Base-by-base conservation (phyloP, 2,329 filamentous ascomycete species). In the Macrophomina pseudophaseolina region DNA sequence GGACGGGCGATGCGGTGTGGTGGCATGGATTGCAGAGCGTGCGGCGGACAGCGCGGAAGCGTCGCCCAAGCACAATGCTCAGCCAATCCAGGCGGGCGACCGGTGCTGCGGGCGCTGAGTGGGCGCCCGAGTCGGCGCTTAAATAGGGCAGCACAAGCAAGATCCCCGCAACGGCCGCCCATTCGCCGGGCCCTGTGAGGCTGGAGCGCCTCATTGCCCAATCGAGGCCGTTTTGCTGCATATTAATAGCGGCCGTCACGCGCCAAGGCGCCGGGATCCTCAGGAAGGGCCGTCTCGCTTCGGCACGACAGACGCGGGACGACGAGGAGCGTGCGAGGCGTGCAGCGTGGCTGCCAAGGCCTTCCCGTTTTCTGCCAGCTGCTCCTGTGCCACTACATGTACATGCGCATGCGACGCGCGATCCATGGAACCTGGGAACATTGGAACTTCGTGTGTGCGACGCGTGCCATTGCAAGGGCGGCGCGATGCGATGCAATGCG, bases 81-180 rank as follows among this genome's bases (percentile, higher is more conserved):
- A 56, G 71, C 76, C 76, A 77, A 76, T 77, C 70, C 71, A 40
- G 65, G 68, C 69, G 66, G 51, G 68, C 71, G 70, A 68, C 71
- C 73, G 72, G 71, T 69, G 70, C 72, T 46, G 56, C 56, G 56
- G 40, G 56, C 56, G 56, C 16, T 62, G 72, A 53, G 35, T 68
- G 59, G 51, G 35, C 70, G 69, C 71, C 71, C 70, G 66, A 44
- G 69, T 71, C 71, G 74, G 76, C 75, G 75, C 75, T 74, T 78
- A 77, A 65, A 72, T 71, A 67, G 67, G 66, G 72, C 70, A 68
- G 72, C 70, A 72, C 71, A 72, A 71, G 72, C 71, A 69, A 42
- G 48, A 66, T 66, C 64, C 64, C 67, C 23, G 69, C 70, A 66
- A 64, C 28, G 12, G 38, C 38, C 33, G 9, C 68, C 71, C 68